phyloP scores from a whole-genome alignment of 805 yeast genomes.

The Candida rishiriensis region DNA sequence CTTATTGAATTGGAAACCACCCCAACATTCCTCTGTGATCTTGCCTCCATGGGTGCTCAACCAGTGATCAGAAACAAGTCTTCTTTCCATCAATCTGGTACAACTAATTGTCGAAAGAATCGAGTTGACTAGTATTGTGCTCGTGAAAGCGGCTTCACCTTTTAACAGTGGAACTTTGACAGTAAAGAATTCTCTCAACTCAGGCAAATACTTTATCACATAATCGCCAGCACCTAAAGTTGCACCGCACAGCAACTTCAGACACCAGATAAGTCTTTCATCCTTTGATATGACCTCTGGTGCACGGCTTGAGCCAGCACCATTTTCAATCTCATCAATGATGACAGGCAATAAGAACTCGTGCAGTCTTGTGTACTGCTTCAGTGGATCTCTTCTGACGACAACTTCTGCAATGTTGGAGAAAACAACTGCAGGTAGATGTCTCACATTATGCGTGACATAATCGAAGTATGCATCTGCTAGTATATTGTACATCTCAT shows the following conservation, averaged over 20 bases:
- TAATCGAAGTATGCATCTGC: conserved; percentile 50
- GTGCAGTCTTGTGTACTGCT: conserved; percentile 41
- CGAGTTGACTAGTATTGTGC: conserved; percentile 58
- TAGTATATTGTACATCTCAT: conserved; percentile 44
- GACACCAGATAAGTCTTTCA: conserved; percentile 65
- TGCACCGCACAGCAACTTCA: conserved; percentile 65
- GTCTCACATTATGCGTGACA: conserved; percentile 53
- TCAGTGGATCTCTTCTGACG: conserved; percentile 56
- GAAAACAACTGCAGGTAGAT: conserved; percentile 58
- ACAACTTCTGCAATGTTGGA: conserved; percentile 72
- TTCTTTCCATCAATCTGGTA: conserved; percentile 52
- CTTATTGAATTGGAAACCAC: conserved; percentile 60
- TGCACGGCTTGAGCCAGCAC: conserved; percentile 72
- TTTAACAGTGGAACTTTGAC: conserved; percentile 35
- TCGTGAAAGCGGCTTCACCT: conserved; percentile 61
- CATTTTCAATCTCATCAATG: conserved; percentile 68
- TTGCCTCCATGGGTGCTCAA: conserved; percentile 30
- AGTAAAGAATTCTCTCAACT: conserved; percentile 46
- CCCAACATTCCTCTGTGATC: conserved; percentile 59
- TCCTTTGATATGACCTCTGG: conserved; percentile 73
- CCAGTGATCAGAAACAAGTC: conserved; percentile 47
- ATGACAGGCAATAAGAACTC: conserved; percentile 47
- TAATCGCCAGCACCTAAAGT: conserved; percentile 61
- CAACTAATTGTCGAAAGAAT: conserved; percentile 59
- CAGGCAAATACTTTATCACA: conserved; percentile 39